A percentile compares a stretch with the other conserved stretches of the same genome.
Evolutionary conservation across 192 early-diverging fungal species (phyloP).

Genomic region (Gamsiella multidivaricata): DNA sequence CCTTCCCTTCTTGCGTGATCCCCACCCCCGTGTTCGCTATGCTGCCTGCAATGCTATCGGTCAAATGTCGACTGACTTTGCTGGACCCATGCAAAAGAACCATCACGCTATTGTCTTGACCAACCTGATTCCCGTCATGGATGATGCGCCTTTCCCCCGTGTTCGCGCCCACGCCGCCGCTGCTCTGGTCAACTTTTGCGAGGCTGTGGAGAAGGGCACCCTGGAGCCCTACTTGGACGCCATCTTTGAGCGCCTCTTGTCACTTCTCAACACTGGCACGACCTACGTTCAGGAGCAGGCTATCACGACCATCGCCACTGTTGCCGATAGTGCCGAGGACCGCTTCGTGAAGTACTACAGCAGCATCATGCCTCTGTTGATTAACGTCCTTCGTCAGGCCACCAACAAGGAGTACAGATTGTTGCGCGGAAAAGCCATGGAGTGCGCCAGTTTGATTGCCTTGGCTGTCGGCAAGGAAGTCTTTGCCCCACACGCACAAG

Average conservation of each 20-base stretch:
- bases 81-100: constrained; percentile 78
- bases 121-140: constrained; percentile 89
- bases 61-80: constrained; percentile 98
- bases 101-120: constrained; percentile 78
- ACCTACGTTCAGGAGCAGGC: constrained; percentile 99
- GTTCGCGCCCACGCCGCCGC: constrained; percentile 97
- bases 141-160: constrained; percentile 75
- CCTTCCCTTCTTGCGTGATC: constrained; percentile 83
- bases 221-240: constrained; percentile 91
- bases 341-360: constrained; percentile 92
- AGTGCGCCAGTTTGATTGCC: constrained; percentile 96
- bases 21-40: constrained; percentile 95
- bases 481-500: constrained; percentile 81
- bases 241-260: constrained; percentile 87
- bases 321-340: constrained; percentile 95
- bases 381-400: constrained; percentile 88
- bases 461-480: constrained; percentile 93
- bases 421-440: constrained; percentile 96
- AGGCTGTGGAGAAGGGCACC: constrained; percentile 84
- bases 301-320: constrained; percentile 96
- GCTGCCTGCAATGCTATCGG: constrained; percentile 97
- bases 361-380: constrained; percentile 94
- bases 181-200: constrained; percentile 97
- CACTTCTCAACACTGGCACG: constrained; percentile 84
- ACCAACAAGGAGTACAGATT: constrained; percentile 88